These are phyloP conservation scores for Exophiala viscosa DNA, from an alignment of 2,329 filamentous ascomycete species.

Conservation along the genomic window DNA sequence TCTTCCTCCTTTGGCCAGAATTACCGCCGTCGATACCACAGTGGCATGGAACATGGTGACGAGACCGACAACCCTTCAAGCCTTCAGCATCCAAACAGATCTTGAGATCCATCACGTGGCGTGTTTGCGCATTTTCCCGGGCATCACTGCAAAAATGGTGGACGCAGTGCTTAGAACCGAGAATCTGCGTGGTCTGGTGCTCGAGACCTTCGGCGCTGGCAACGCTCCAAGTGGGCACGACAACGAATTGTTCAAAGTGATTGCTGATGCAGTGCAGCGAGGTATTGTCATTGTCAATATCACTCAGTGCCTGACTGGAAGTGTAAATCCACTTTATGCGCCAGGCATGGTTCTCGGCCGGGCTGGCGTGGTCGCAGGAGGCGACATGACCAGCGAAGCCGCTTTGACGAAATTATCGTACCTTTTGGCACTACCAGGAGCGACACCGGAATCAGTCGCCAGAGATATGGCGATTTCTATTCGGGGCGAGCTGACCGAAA, in stretches of 20 bases:
- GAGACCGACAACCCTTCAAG: constrained; percentile 68
- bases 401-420: constrained; percentile 89
- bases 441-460: constrained; percentile 64
- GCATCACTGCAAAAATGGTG: constrained; percentile 90
- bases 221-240: constrained; percentile 82
- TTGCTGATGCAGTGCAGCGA: constrained; percentile 70
- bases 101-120: constrained; percentile 86
- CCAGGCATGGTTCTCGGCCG: constrained; percentile 72
- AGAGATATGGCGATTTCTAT: constrained; percentile 70
- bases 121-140: constrained; percentile 84
- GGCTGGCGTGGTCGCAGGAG: constrained; percentile 80
- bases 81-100: constrained; percentile 69
- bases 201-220: constrained; percentile 90
- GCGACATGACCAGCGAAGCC: constrained; percentile 68
- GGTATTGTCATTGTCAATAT: constrained; percentile 87
- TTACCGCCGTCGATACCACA: constrained; percentile 74
- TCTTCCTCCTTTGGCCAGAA: constrained; percentile 72
- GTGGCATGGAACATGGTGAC: constrained; percentile 77
- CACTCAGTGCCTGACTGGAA: constrained; percentile 75
- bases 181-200: constrained; percentile 73
- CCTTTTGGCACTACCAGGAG: constrained; percentile 65
- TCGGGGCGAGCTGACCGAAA: constrained; percentile 80
- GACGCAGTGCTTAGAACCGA: constrained; percentile 75
- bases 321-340: constrained; percentile 74
- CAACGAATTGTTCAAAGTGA: constrained; percentile 72